These are phyloP conservation scores for Lathyrus tuberosus DNA, from an alignment of 306 rosid species.

Conservation along the genomic window DNA sequence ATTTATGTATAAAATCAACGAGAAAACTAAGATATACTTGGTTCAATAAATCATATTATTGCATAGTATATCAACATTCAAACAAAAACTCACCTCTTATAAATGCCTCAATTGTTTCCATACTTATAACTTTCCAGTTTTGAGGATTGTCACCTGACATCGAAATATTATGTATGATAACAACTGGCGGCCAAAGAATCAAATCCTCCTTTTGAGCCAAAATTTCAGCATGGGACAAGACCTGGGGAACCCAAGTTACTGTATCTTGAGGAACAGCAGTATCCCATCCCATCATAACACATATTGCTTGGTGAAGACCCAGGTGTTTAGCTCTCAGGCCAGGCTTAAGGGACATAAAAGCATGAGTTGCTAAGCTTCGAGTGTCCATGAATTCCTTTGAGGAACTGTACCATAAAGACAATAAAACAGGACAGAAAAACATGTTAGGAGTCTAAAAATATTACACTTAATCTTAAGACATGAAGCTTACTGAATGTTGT, in stretches of 20 bases:
- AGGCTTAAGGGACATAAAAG: conserved; percentile 88
- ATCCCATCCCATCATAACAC: conserved; percentile 95
- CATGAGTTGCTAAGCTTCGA: conserved; percentile 85
- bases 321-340: conserved; percentile 80
- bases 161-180: conserved; percentile 74
- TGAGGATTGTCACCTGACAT: conserved; percentile 70
- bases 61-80: conserved; percentile 16
- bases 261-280: conserved; percentile 70
- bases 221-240: conserved; percentile 67
- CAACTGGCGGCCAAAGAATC: conserved; percentile 91
- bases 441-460: background rate
- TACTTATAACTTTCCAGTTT: conserved; percentile 78
- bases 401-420: conserved; percentile 55
- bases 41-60: conserved; percentile 21
- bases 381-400: conserved; percentile 97
- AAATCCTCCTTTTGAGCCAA: conserved; percentile 90
- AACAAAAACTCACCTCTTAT: conserved; percentile 73
- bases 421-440: conserved; percentile 32
- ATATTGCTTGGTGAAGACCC: conserved; percentile 88
- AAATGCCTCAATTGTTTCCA: conserved; percentile 78
- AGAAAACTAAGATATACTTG: conserved; percentile 10
- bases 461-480: conserved; percentile 8
- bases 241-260: conserved; percentile 83
- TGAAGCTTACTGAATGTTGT: background rate
- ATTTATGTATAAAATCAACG: background rate